Conservation (phyloP, 768 basidiomycete genomes). For the Tylopilus balloui region DNA sequence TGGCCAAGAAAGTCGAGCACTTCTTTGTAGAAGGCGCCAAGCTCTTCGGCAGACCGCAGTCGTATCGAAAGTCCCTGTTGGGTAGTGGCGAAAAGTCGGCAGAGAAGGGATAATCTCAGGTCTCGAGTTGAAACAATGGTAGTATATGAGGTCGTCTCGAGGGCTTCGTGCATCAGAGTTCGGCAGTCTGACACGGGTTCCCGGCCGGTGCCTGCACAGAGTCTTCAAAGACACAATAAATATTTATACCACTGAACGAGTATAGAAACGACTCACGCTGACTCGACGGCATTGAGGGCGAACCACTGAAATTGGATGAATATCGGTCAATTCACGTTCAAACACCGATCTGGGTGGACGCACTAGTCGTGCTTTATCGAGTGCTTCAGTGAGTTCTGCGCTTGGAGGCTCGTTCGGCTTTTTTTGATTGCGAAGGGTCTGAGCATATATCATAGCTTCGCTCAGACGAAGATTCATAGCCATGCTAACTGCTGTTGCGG, state of each 20-base stretch:
- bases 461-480: slow-evolving; percentile 42
- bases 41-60: slow-evolving; percentile 23
- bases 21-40: slow-evolving; percentile 34
- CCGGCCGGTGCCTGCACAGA: slow-evolving; percentile 41
- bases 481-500: slow-evolving; percentile 42
- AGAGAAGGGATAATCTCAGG: slow-evolving; percentile 35
- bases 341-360: slow-evolving; percentile 10
- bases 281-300: slow-evolving; percentile 35
- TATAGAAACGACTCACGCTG: slow-evolving; percentile 29
- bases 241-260: background rate
- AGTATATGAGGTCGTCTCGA: slow-evolving; percentile 25
- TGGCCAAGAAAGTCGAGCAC: slow-evolving; percentile 29
- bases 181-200: slow-evolving; percentile 36
- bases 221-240: slow-evolving; percentile 25
- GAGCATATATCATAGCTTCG: slow-evolving; percentile 33
- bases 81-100: slow-evolving; percentile 33
- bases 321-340: slow-evolving; percentile 14
- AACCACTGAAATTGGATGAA: slow-evolving; percentile 34
- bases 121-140: slow-evolving; percentile 28
- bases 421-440: slow-evolving; percentile 28
- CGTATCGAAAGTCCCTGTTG: slow-evolving; percentile 32
- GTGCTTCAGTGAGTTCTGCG: slow-evolving; percentile 32
- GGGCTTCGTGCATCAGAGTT: slow-evolving; percentile 27
- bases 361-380: slow-evolving; percentile 38
- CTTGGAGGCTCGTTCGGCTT: slow-evolving; percentile 24